Conservation (phyloP, 805 yeast species). For the Cyberlindnera xylosilytica region DNA sequence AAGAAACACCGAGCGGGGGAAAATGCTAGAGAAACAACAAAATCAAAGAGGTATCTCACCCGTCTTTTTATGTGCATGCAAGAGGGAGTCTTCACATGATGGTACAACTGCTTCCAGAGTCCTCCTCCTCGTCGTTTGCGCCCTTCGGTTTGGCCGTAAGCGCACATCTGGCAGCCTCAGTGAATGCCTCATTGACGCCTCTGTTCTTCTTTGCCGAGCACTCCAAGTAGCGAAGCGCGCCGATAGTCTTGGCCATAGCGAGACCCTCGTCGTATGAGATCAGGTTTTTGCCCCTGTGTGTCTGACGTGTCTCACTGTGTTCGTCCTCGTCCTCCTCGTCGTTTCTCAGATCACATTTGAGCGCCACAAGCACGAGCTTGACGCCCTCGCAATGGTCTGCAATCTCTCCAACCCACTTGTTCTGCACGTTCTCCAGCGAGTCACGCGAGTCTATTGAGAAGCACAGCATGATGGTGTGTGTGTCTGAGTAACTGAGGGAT, state of each 20-base stretch:
- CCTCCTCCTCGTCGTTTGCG: constrained; percentile 44
- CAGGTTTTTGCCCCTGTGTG: constrained; percentile 41
- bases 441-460: constrained; percentile 93
- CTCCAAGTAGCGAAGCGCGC: constrained; percentile 91
- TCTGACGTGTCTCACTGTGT: constrained; percentile 31
- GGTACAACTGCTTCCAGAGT: constrained; percentile 33
- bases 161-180: constrained; percentile 98
- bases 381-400: constrained; percentile 97
- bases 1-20: too few relatives aligned
- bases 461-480: constrained; percentile 96
- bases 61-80: too few relatives aligned
- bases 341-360: constrained; percentile 88
- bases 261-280: constrained; percentile 93
- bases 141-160: constrained; percentile 85
- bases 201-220: constrained; percentile 95
- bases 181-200: constrained; percentile 98
- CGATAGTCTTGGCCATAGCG: constrained; percentile 86
- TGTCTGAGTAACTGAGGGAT: constrained; percentile 88
- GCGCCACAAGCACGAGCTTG: constrained; percentile 86
- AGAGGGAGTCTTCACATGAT: constrained; percentile 38
- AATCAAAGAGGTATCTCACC: too few relatives aligned
- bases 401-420: constrained; percentile 96
- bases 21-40: too few relatives aligned
- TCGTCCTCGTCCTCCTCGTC: constrained; percentile 46
- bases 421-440: constrained; percentile 90